Evolutionary conservation across 1,284 basidiomycete genomes (phyloP).

Genomic region (Macrocystidia cucumis): DNA sequence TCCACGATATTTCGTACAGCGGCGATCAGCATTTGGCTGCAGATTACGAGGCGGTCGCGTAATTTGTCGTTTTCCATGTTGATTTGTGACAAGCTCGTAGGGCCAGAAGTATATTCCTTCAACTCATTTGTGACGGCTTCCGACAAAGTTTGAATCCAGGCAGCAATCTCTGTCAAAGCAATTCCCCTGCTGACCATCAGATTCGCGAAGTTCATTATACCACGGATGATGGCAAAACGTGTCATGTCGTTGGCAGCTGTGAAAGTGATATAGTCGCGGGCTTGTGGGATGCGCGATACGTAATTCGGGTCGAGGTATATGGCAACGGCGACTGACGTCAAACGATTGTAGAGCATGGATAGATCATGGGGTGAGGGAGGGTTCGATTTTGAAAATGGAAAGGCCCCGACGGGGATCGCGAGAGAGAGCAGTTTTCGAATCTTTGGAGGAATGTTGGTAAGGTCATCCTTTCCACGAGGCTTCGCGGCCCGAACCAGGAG

Average conservation of each 20-base stretch:
- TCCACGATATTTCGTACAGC: no score
- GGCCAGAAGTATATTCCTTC: no score
- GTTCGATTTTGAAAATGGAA: conserved; percentile 53
- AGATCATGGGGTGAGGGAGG: conserved; percentile 53
- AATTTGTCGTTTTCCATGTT: conserved; percentile 7
- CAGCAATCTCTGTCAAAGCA: conserved; percentile 46
- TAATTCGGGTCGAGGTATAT: conserved; percentile 60
- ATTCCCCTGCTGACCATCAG: conserved; percentile 57
- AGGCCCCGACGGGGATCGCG: conserved; percentile 66
- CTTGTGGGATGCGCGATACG: conserved; percentile 48
- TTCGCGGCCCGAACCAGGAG: conserved; percentile 55
- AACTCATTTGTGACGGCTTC: conserved; percentile 54
- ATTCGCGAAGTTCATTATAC: conserved; percentile 69
- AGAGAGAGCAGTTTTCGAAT: conserved; percentile 75
- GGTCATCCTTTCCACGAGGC: conserved; percentile 19
- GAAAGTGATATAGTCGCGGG: conserved; percentile 67
- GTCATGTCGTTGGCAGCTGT: conserved; percentile 61
- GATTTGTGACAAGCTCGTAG: conserved; percentile 6
- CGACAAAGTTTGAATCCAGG: conserved; percentile 67
- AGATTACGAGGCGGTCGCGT: conserved; percentile 5
- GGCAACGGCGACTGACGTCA: conserved; percentile 72
- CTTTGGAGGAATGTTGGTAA: conserved; percentile 28
- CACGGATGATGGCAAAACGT: conserved; percentile 69
- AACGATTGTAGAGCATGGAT: conserved; percentile 84
- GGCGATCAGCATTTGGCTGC: conserved; percentile 9